Evolutionary conservation across 139 green algal species (phyloP).

Genomic region (Limnomonas spitsbergensis): DNA sequence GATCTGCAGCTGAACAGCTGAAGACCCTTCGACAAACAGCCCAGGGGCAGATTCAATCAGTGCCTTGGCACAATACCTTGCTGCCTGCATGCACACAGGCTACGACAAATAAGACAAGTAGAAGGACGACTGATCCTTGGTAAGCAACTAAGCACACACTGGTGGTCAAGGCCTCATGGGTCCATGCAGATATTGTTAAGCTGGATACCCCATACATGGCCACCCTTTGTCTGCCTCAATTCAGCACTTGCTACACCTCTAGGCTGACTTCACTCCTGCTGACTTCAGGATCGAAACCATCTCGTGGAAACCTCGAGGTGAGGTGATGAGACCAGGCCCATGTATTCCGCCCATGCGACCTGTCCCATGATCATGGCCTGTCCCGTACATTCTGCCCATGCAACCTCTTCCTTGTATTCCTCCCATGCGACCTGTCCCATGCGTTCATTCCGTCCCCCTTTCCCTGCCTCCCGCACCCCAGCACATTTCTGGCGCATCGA

Average conservation of each 20-base stretch:
- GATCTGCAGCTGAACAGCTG: too few species aligned
- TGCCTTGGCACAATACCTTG: too few species aligned
- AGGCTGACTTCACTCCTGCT: too few species aligned
- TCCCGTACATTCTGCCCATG: not conserved
- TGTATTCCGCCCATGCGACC: not conserved
- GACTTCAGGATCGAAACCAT: conserved; percentile 12
- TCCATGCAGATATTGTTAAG: not conserved
- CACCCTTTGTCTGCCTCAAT: not conserved
- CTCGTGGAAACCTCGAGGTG: conserved; percentile 15
- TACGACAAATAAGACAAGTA: not conserved
- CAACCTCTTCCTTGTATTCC: not conserved
- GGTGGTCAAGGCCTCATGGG: not conserved
- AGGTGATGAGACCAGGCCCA: not conserved
- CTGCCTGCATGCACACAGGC: too few species aligned
- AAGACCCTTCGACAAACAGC: too few species aligned
- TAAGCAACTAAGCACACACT: not conserved
- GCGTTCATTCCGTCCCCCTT: too few species aligned
- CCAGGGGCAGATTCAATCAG: too few species aligned
- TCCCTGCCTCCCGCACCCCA: too few species aligned
- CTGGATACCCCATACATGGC: not conserved
- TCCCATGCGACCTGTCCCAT: too few species aligned
- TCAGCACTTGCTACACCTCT: too few species aligned
- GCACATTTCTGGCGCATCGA: too few species aligned
- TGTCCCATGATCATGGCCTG: not conserved
- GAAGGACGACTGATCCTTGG: not conserved